Evolutionary conservation across 192 early-diverging fungal species (phyloP).

Genomic region (Coemansia sp.): DNA sequence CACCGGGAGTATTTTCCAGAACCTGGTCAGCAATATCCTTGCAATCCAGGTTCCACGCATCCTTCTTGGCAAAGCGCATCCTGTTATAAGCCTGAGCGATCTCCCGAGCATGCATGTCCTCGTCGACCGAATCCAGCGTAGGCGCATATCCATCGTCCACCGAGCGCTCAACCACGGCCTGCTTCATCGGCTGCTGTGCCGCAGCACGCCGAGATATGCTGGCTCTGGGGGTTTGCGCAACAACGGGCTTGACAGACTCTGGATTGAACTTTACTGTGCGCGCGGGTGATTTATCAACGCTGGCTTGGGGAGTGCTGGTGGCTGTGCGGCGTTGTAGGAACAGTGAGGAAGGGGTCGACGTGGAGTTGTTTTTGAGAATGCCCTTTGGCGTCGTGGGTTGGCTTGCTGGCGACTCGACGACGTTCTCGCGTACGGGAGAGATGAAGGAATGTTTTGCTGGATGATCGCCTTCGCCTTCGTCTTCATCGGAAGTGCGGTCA

Average conservation of each 20-base stretch:
- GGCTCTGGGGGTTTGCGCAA: constrained; percentile 5
- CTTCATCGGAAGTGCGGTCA: constrained; percentile 1
- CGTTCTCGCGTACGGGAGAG: constrained; percentile 5
- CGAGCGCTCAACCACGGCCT: constrained; percentile 27
- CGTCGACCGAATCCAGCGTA: constrained; percentile 22
- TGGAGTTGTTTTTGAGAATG: constrained; percentile 27
- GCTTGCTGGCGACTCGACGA: not conserved
- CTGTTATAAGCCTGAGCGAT: constrained; percentile 42
- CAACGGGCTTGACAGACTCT: constrained; percentile 10
- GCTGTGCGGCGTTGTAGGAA: not conserved
- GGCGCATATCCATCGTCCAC: not conserved
- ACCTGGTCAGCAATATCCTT: constrained; percentile 31
- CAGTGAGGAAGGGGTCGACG: constrained; percentile 4
- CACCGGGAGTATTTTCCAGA: constrained; percentile 12
- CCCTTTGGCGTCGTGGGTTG: constrained; percentile 1
- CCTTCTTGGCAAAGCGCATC: constrained; percentile 25
- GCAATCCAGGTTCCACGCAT: constrained; percentile 26
- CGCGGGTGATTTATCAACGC: not conserved
- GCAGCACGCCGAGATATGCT: not conserved
- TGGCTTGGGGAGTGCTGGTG: not conserved
- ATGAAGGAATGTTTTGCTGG: not conserved
- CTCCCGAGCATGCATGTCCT: constrained; percentile 43
- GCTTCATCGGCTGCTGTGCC: constrained; percentile 21
- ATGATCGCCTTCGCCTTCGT: not conserved
- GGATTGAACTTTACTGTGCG: not conserved